Conservation (phyloP, 2,329 filamentous ascomycete species). For the Talaromyces sp. region DNA sequence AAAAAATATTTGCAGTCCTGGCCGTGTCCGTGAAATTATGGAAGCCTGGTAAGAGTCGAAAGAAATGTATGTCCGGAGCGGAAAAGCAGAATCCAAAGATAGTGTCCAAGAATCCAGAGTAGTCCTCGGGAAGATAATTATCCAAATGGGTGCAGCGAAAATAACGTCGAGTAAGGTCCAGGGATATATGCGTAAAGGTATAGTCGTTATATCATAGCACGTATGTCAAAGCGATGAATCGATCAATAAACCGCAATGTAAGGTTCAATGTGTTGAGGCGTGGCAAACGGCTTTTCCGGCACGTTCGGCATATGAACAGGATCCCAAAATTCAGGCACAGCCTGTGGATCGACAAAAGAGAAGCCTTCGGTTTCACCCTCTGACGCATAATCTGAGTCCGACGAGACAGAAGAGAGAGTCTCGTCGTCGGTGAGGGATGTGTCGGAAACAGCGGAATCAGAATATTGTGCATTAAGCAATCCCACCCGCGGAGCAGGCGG, state of each 20-base stretch:
- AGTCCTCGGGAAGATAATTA: not conserved
- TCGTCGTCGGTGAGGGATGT: slow-evolving; percentile 40
- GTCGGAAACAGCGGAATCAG: slow-evolving; percentile 40
- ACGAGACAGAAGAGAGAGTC: slow-evolving; percentile 28
- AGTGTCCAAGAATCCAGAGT: not conserved
- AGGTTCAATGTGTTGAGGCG: slow-evolving; percentile 25
- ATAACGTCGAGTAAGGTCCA: not conserved
- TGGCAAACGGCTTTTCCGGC: slow-evolving; percentile 30
- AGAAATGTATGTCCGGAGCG: slow-evolving; percentile 12
- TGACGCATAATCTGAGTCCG: slow-evolving; percentile 33
- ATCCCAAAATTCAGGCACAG: slow-evolving; percentile 28
- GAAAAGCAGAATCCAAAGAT: not conserved
- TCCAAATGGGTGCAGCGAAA: slow-evolving; percentile 5
- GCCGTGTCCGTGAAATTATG: slow-evolving; percentile 14
- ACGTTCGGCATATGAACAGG: slow-evolving; percentile 26
- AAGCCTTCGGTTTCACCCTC: slow-evolving; percentile 30
- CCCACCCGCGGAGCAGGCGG: slow-evolving; percentile 36
- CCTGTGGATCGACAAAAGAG: slow-evolving; percentile 27
- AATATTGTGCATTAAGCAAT: slow-evolving; percentile 36
- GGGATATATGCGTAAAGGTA: not conserved
- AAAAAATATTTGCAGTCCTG: slow-evolving; percentile 17
- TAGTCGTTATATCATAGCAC: slow-evolving; percentile 17
- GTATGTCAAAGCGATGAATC: not conserved
- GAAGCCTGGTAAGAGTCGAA: slow-evolving; percentile 4
- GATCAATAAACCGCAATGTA: slow-evolving; percentile 31